Conservation (phyloP, 202 grass and related monocot species). For the Bolboschoenoplectus hybrid region DNA sequence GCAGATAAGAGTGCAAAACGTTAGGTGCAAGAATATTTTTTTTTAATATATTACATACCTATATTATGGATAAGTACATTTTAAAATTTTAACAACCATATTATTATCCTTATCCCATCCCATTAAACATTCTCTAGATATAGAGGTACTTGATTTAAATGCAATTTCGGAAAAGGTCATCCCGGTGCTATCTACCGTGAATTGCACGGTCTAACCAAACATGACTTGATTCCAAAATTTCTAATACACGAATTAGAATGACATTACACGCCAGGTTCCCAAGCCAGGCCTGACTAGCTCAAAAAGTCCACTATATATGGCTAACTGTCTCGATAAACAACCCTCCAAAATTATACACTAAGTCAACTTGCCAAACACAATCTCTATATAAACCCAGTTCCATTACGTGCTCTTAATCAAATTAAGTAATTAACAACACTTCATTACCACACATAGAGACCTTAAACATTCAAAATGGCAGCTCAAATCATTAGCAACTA, state of each 20-base stretch:
- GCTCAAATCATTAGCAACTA: conserved; percentile 21
- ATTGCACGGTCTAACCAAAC: conserved; percentile 9
- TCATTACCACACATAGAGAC: background rate
- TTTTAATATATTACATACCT: no score
- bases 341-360: background rate
- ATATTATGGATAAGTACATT: no score
- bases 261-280: background rate
- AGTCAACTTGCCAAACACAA: background rate
- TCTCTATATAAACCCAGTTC: background rate
- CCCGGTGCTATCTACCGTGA: background rate
- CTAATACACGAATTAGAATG: no score
- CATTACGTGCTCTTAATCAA: background rate
- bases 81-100: no score
- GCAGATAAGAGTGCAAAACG: no score
- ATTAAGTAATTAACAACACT: background rate
- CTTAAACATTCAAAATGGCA: background rate
- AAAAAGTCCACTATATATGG: background rate
- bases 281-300: background rate
- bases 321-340: background rate
- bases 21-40: no score
- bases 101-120: no score
- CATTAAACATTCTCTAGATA: no score
- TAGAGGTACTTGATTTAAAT: background rate
- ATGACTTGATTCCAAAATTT: background rate
- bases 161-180: background rate